These are phyloP conservation scores for Mucor irregularis DNA, from an alignment of 371 early-diverging fungal genomes.

Conservation along the genomic window DNA sequence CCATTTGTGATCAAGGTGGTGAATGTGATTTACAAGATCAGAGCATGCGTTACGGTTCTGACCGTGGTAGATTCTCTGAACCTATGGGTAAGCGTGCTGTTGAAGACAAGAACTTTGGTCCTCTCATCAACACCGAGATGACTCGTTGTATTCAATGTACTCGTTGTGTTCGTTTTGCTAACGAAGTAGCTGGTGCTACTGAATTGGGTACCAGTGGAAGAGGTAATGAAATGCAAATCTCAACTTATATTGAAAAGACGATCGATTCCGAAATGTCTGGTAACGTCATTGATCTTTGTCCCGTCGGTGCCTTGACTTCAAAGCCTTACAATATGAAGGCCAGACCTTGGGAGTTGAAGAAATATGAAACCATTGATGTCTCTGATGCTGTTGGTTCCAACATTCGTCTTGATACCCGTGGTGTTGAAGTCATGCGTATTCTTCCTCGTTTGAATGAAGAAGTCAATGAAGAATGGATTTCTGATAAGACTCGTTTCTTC, in stretches of 20 bases:
- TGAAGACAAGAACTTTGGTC: conserved; percentile 97
- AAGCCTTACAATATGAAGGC: conserved; percentile 95
- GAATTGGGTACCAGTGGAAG: conserved; percentile 96
- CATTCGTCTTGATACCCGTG: conserved; percentile 96
- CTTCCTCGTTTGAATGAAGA: conserved; percentile 95
- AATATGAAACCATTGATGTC: conserved; percentile 95
- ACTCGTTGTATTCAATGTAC: conserved; percentile 99
- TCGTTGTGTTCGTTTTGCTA: conserved; percentile 97
- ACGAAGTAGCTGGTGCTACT: conserved; percentile 95
- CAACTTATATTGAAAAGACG: conserved; percentile 91
- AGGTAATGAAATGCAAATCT: conserved; percentile 98
- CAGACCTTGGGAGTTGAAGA: conserved; percentile 97
- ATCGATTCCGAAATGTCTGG: conserved; percentile 95
- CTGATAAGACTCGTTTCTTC: conserved; percentile 96
- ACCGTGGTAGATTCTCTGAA: conserved; percentile 90
- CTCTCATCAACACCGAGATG: conserved; percentile 95
- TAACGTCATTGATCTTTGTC: conserved; percentile 97
- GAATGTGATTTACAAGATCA: conserved; percentile 99
- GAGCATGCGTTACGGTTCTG: conserved; percentile 93
- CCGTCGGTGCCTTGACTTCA: conserved; percentile 96
- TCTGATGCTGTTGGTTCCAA: conserved; percentile 87
- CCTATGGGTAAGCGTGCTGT: conserved; percentile 91
- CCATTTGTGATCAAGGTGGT: conserved; percentile 98
- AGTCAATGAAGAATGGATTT: conserved; percentile 98
- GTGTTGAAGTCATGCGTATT: conserved; percentile 95